Base-by-base conservation (phyloP, 306 rosid species). In the Luffa aegyptiaca region DNA sequence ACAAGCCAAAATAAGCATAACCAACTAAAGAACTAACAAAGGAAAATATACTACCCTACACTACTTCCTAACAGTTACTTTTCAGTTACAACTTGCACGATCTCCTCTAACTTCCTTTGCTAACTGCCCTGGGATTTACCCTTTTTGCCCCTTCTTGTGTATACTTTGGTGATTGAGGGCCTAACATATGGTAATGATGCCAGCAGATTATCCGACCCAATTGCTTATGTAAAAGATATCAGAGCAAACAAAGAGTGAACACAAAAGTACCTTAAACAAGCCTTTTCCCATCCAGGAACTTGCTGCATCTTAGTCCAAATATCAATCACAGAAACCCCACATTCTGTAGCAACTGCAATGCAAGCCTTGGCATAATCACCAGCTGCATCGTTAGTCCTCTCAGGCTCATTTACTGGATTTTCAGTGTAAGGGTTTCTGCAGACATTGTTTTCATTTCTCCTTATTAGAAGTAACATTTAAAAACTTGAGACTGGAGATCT, bases 271-370 rank as follows among this genome's bases (percentile, higher is more conserved):
- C 98, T 87, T 79, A 92, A 75, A 81, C 58, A 75, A 69, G 77
- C 81, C n/a, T 58, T 89, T 85, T 68, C 53, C 96, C 98, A 88
- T 75, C 80, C 82, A 74, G 93, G 87, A 42, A 39, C 56, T 75
- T 84, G 86, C 84, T 94, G 98, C 94, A 94, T 89, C 90, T 86
- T 90, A 64, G 92, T 94, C 97, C 97, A 92, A 56, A 92, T 83
- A 79, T 90, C 97, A 53, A 93, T 66, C 35, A 86, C 89, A 2
- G 92, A 87, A 42, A 83, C 66, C 80, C 87, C 87, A 76, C 82
- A 83, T 86, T 90, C 98, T 57, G 79, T 53, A 53, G 93, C 98
- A 51, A 85, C 88, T 68, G 86, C 66, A 81, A 83, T 52, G 85
- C 98, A 93, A 79, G 89, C 92, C 82, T 72, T 80, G 62, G 95